Base-by-base conservation (phyloP, 352 stramenopile genomes). In the Phytophthora syringae region DNA sequence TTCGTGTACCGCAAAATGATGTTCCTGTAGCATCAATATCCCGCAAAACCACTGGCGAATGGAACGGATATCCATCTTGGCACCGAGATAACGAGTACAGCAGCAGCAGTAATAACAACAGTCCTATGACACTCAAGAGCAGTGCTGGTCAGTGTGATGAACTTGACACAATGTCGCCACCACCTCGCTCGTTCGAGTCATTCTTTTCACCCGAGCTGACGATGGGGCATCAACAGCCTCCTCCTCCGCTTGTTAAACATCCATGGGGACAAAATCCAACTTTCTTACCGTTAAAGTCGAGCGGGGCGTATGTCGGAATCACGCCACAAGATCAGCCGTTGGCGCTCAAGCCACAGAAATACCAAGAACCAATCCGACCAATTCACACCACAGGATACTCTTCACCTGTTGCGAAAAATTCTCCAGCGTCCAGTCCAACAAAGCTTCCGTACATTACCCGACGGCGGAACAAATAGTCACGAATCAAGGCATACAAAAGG, bases 381-480 rank as follows among this genome's bases (percentile, higher is more conserved):
- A 65, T 50, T 9, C 44, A 52, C n/a, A 47, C 25, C 15, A 63
- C 10, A 1, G 54, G 51, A 20, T 67, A 65, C 24, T 48, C 42
- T 22, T 56, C 50, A n/a, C 34, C 39, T 27, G 21, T 47, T 21
- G 36, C 21, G 16, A 10, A 60, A 5, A 64, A 20, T 9, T 49
- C 56, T 9, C 45, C 58, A 43, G 18, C 22, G 1, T 45, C 27
- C 5, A 78, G 55, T 49, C 59, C 56, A 32, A 75, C 63, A 1
- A 86, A 71, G 22, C 65, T 86, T 10, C 73, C 75, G 10, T 84
- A 84, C 56, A 84, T 84, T 27, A 78, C 72, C 25, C 52, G 67
- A 18, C 79, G 65, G 37, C 71, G 57, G 27, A 76, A 72, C 7
- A 60, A 72, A 13, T 11, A 64, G 42, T 30, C 9, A 60, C 15